Percentiles rank a stretch among this genome's conserved stretches.
These are phyloP conservation scores for Lupinus albus DNA, from an alignment of 306 rosid genomes.

Conservation along the genomic window DNA sequence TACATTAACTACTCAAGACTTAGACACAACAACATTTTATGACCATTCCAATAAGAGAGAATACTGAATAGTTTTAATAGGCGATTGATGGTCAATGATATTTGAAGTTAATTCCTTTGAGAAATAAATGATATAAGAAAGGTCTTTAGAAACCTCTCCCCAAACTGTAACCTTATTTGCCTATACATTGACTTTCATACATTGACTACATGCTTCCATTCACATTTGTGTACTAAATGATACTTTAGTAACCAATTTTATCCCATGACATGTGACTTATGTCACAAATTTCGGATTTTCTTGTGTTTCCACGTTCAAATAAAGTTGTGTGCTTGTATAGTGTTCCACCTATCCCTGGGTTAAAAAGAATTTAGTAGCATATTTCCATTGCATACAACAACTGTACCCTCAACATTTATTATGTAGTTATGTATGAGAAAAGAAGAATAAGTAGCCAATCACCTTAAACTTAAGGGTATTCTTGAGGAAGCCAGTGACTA, in stretches of 20 bases:
- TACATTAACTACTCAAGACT: slow-evolving; percentile 10
- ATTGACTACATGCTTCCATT: too few relatives aligned
- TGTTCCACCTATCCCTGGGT: not conserved
- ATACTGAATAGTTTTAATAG: not conserved
- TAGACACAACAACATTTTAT: not conserved
- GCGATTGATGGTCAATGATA: not conserved
- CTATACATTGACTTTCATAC: too few relatives aligned
- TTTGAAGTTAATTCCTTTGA: slow-evolving; percentile 5
- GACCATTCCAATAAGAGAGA: too few relatives aligned
- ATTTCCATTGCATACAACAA: slow-evolving; percentile 28
- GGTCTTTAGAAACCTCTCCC: too few relatives aligned
- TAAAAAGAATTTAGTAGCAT: slow-evolving; percentile 22
- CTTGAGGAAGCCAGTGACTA: slow-evolving; percentile 74
- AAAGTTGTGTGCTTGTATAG: not conserved
- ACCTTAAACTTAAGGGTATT: slow-evolving; percentile 89
- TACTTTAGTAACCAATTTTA: not conserved
- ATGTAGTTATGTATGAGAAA: slow-evolving; percentile 10
- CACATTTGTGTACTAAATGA: not conserved
- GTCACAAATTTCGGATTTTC: not conserved
- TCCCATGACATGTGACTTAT: too few relatives aligned
- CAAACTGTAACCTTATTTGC: too few relatives aligned
- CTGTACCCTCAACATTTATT: too few relatives aligned
- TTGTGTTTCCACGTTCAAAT: not conserved
- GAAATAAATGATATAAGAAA: not conserved
- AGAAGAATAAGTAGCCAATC: slow-evolving; percentile 10